phyloP scores from a whole-genome alignment of 2,329 filamentous ascomycete species.

The Curvularia spicifera region DNA sequence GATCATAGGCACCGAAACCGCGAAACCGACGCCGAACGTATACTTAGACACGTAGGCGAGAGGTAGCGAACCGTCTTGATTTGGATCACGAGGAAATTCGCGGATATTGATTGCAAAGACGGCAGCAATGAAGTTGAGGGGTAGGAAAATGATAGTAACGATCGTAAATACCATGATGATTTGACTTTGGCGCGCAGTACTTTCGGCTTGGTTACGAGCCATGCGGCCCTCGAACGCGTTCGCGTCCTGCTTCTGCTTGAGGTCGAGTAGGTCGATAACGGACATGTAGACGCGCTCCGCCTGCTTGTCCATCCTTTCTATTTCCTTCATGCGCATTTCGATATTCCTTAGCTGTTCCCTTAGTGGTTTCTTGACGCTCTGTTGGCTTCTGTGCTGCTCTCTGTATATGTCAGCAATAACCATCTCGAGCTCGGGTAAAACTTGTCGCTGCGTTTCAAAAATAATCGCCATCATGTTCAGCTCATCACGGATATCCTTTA shows the following conservation, averaged over 20 bases:
- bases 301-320: neutral
- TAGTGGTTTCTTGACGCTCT: neutral
- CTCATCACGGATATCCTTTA: neutral
- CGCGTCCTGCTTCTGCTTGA: neutral
- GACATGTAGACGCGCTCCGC: neutral
- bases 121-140: neutral
- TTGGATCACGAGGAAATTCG: neutral
- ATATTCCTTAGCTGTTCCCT: neutral
- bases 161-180: neutral
- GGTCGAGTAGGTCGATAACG: neutral
- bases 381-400: neutral
- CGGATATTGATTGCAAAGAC: neutral
- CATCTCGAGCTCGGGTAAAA: neutral
- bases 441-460: neutral
- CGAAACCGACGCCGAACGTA: neutral
- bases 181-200: neutral
- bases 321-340: neutral
- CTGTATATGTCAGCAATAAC: neutral
- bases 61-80: neutral
- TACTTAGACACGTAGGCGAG: neutral
- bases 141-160: neutral
- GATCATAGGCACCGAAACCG: neutral
- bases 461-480: neutral
- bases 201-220: neutral
- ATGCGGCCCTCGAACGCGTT: neutral